Base-by-base conservation (phyloP, 1,284 basidiomycete genomes). In the Ustilago loliicola region DNA sequence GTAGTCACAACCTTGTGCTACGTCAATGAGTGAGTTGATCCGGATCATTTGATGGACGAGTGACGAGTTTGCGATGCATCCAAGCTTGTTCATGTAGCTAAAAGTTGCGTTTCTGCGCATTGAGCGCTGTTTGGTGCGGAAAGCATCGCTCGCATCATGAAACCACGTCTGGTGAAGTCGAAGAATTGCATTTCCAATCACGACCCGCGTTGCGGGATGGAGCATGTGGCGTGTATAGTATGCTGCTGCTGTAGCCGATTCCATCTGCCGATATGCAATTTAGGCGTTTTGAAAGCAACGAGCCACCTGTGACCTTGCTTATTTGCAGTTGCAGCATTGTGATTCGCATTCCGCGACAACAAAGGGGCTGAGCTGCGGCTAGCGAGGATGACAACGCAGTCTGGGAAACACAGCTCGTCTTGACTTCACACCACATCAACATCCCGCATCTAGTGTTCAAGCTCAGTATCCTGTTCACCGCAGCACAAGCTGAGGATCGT, bases 211-310 rank as follows among this genome's bases (percentile, higher is more conserved):
- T 19, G 13, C 13, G 7, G 38, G 1, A 15, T 40, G 15, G 6
- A 40, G 47, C 42, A 47, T 47, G 25, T 29, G 48, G 25, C 48
- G 48, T 51, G 42, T n/a, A 45, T 19, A 9, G 45, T 47, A 17
- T 47, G 25, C 45, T 47, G 48, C n/a, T 29, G 48, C 17, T 51
- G 25, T 51, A 51, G 48, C 48, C 48, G 48, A 51, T 51, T 34
- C 27, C 32, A 53, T 30, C 51, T 34, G 53, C 30, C 34, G 53
- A 29, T 40, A 40, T 55, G 36, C 53, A 55, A 55, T 40, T 55
- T 55, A 19, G 40, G 53, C 53, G 21, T 55, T 55, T 42, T 36
- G 6, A 25, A 27, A 29, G 5, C 25, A 50, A n/a, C 36, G 53
- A 7, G 11, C 19, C 29, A 54, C 21, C 38, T 25, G 23, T 21